These are phyloP conservation scores for Tolypocladium paradoxum DNA, from an alignment of 2,329 filamentous ascomycete genomes.

Conservation along the genomic window DNA sequence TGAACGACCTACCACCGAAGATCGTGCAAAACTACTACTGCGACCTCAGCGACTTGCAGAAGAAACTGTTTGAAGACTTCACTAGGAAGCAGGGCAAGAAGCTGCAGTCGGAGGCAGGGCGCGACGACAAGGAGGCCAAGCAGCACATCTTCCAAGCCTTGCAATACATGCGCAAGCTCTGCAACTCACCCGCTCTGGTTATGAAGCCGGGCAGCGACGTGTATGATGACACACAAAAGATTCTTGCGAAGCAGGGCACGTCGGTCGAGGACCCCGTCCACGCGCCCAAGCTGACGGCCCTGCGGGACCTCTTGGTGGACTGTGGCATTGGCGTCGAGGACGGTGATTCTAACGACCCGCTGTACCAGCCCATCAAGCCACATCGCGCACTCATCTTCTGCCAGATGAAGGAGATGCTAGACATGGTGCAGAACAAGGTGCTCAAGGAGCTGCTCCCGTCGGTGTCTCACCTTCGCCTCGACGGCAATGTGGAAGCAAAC, in stretches of 20 bases:
- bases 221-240: constrained; percentile 77
- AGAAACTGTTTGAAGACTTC: constrained; percentile 93
- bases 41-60: constrained; percentile 88
- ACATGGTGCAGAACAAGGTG: constrained; percentile 95
- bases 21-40: constrained; percentile 99
- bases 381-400: constrained; percentile 96
- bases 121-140: constrained; percentile 84
- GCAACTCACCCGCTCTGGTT: constrained; percentile 92
- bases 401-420: constrained; percentile 99
- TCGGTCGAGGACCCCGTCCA: constrained; percentile 76
- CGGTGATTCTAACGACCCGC: constrained; percentile 44
- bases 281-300: constrained; percentile 82
- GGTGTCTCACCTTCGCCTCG: constrained; percentile 87
- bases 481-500: constrained; percentile 84
- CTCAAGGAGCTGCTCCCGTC: constrained; percentile 83
- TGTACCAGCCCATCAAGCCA: constrained; percentile 79
- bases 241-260: constrained; percentile 68
- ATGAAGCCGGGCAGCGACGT: constrained; percentile 89
- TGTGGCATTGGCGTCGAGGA: constrained; percentile 84
- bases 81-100: constrained; percentile 86
- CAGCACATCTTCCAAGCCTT: constrained; percentile 98
- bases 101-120: constrained; percentile 71
- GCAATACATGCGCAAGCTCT: constrained; percentile 98
- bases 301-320: constrained; percentile 91
- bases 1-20: constrained; percentile 93